Evolutionary conservation across 2,329 filamentous ascomycete species (phyloP).

Genomic region (Penicillium expansum): DNA sequence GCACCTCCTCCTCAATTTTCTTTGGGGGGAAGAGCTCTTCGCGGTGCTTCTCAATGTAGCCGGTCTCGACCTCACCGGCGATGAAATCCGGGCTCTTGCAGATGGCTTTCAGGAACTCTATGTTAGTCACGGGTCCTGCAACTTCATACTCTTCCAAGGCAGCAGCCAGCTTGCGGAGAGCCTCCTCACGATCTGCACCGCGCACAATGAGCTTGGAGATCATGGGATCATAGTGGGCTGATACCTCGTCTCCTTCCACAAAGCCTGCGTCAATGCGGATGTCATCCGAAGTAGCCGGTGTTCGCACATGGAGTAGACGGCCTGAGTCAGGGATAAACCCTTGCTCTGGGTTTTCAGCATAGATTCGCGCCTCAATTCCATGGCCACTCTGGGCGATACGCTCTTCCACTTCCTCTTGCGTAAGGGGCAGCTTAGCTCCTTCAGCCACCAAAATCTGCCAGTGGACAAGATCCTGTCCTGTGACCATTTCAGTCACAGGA

Average conservation of each 20-base stretch:
- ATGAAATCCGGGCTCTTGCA: slow-evolving; percentile 81
- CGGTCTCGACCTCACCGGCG: slow-evolving; percentile 85
- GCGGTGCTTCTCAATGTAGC: slow-evolving; percentile 88
- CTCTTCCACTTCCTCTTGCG: slow-evolving; percentile 63
- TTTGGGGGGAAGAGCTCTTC: slow-evolving; percentile 71
- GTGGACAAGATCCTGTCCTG: slow-evolving; percentile 76
- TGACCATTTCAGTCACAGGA: slow-evolving; percentile 82
- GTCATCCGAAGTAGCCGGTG: slow-evolving; percentile 66
- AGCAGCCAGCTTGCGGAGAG: slow-evolving; percentile 75
- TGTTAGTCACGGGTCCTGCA: slow-evolving; percentile 88
- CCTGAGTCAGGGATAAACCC: slow-evolving; percentile 95
- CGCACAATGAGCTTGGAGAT: slow-evolving; percentile 96
- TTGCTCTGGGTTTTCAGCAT: slow-evolving; percentile 87
- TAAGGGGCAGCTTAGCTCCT: slow-evolving; percentile 64
- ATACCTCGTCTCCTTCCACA: slow-evolving; percentile 84
- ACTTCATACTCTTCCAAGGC: slow-evolving; percentile 89
- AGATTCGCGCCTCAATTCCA: slow-evolving; percentile 93
- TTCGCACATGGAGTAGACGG: slow-evolving; percentile 75
- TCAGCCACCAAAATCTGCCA: slow-evolving; percentile 92
- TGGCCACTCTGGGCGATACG: slow-evolving; percentile 74
- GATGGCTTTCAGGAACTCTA: slow-evolving; percentile 90
- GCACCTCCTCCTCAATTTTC: slow-evolving; percentile 66
- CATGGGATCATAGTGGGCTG: slow-evolving; percentile 97
- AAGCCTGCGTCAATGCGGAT: slow-evolving; percentile 93
- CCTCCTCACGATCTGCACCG: slow-evolving; percentile 72